Conservation (phyloP, 1,139 yeast species). For the Waltiozyma sp. region DNA sequence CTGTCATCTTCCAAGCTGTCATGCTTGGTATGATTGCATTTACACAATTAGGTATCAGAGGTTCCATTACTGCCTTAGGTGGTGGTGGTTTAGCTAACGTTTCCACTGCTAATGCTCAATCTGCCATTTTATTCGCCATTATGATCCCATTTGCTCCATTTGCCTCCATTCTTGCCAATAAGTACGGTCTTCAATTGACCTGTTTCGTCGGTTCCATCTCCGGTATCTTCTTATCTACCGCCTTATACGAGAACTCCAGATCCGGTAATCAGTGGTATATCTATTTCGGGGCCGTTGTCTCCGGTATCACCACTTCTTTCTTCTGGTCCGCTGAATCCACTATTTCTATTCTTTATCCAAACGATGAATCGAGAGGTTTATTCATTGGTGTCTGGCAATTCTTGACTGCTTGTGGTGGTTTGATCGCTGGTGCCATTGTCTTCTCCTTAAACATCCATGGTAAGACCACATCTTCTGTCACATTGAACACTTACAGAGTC, state of each 20-base stretch:
- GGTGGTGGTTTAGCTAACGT: slow-evolving; percentile 14
- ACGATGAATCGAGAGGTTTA: slow-evolving; percentile 11
- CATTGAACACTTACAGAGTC: slow-evolving; percentile 16
- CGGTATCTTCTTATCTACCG: slow-evolving; percentile 15
- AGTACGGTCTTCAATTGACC: slow-evolving; percentile 41
- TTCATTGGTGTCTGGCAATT: slow-evolving; percentile 18
- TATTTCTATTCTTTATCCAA: slow-evolving; percentile 16
- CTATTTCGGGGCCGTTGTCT: slow-evolving; percentile 12
- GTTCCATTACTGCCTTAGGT: slow-evolving; percentile 15
- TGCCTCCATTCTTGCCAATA: slow-evolving; percentile 18
- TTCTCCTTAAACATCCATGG: slow-evolving; percentile 11
- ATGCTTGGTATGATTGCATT: slow-evolving; percentile 16
- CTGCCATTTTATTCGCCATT: slow-evolving; percentile 12
- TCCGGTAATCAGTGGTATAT: slow-evolving; percentile 10
- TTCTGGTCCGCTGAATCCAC: slow-evolving; percentile 19
- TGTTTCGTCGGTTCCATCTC: slow-evolving; percentile 14
- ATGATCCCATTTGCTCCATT: slow-evolving; percentile 9
- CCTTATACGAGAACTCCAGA: slow-evolving; percentile 15
- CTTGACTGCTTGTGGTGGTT: slow-evolving; percentile 15
- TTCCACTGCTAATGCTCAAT: slow-evolving; percentile 9
- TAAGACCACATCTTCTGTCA: slow-evolving; percentile 6
- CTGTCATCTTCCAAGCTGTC: slow-evolving; percentile 11
- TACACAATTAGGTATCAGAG: slow-evolving; percentile 17
- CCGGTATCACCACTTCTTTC: slow-evolving; percentile 14
- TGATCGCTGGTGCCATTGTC: slow-evolving; percentile 17